Percentiles rank a stretch among this genome's conserved stretches.
Evolutionary conservation across 129 eudicot species (phyloP).

Genomic region (Artemisia argyi): DNA sequence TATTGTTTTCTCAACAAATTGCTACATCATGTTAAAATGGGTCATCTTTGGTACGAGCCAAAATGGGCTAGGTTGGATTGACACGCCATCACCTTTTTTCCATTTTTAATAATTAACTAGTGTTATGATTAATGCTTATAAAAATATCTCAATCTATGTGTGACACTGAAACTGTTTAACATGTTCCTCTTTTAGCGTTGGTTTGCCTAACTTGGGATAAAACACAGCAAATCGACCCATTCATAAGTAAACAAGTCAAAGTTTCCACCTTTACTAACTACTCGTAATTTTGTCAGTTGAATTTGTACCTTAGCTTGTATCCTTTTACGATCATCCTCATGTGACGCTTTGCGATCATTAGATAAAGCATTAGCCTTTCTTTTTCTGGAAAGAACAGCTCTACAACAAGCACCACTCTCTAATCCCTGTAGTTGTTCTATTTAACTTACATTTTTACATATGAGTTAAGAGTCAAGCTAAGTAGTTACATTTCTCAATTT

Average conservation of each 20-base stretch:
- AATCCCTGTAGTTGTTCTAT: conserved; percentile 50
- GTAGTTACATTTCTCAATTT: too few relatives aligned
- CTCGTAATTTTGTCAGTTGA: neutral
- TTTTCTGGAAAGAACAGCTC: conserved; percentile 76
- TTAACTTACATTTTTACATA: neutral
- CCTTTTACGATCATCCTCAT: conserved; percentile 75
- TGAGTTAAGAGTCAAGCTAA: too few relatives aligned
- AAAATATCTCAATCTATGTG: neutral
- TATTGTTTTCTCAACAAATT: neutral
- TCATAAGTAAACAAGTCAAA: too few relatives aligned
- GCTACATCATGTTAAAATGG: neutral
- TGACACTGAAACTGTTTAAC: neutral
- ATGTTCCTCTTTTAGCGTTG: neutral
- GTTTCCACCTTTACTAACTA: too few relatives aligned
- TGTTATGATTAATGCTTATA: neutral
- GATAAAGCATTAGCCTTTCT: conserved; percentile 77
- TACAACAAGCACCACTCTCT: conserved; percentile 84
- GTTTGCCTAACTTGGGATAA: neutral
- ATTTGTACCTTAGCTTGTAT: conserved; percentile 65
- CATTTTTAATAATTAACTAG: neutral
- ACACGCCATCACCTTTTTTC: neutral
- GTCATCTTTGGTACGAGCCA: neutral
- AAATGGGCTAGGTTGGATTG: neutral
- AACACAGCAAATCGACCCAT: neutral
- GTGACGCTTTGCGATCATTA: conserved; percentile 71